phyloP scores from a whole-genome alignment of 441 rosid species.

The Gossypium davidsonii region DNA sequence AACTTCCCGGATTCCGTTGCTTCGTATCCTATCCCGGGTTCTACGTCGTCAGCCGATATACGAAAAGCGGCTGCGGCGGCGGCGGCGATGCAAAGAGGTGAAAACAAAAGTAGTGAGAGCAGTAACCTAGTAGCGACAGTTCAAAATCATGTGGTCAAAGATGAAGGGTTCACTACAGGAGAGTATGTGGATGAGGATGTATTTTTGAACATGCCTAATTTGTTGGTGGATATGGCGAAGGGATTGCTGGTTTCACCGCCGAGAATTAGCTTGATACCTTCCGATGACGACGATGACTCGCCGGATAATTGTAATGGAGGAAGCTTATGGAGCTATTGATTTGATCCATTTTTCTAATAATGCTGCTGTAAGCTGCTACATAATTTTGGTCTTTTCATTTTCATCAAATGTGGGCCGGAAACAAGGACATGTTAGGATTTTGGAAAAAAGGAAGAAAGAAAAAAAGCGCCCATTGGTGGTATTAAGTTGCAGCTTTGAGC shows the following conservation, averaged over 20 bases:
- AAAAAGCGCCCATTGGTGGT: too few relatives aligned
- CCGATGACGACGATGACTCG: constrained; percentile 58
- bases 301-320: constrained; percentile 54
- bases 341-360: background rate
- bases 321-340: constrained; percentile 63
- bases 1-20: constrained; percentile 57
- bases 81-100: constrained; percentile 24
- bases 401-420: too few relatives aligned
- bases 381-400: too few relatives aligned
- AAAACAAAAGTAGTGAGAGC: constrained; percentile 5
- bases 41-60: constrained; percentile 53
- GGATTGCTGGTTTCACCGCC: constrained; percentile 87
- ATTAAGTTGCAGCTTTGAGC: background rate
- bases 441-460: too few relatives aligned
- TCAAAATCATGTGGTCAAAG: background rate
- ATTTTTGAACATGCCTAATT: constrained; percentile 64
- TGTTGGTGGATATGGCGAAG: constrained; percentile 80
- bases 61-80: constrained; percentile 64
- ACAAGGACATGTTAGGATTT: too few relatives aligned
- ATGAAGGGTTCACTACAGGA: background rate
- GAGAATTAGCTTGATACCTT: constrained; percentile 46
- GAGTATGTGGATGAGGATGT: constrained; percentile 73
- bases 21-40: constrained; percentile 51
- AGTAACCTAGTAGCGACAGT: background rate
- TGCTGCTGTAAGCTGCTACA: background rate